A percentile compares a stretch with the other conserved stretches of the same genome.
Conservation (phyloP, 768 basidiomycete genomes). For the Nidula microcarpa region DNA sequence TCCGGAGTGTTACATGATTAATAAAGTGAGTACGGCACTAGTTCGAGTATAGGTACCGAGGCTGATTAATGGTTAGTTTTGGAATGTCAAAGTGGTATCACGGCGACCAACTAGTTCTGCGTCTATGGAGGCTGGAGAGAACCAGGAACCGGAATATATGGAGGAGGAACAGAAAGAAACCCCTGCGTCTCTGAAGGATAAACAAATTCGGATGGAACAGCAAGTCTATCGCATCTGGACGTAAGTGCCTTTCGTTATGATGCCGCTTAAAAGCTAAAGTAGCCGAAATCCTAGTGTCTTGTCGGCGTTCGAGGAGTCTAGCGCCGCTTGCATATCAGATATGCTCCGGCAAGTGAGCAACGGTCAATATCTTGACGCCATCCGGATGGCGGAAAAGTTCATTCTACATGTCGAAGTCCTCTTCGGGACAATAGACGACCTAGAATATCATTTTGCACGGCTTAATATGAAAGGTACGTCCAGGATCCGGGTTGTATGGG, state of each 20-base stretch:
- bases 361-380: constrained; percentile 93
- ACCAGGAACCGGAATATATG: constrained; percentile 50
- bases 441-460: constrained; percentile 82
- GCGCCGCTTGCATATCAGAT: constrained; percentile 97
- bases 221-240: constrained; percentile 99
- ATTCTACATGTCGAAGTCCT: constrained; percentile 97
- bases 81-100: constrained; percentile 94
- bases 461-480: constrained; percentile 80
- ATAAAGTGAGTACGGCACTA: constrained; percentile 61
- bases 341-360: constrained; percentile 98
- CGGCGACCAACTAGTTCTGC: constrained; percentile 64
- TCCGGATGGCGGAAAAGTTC: constrained; percentile 98
- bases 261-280: constrained; percentile 5
- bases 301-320: constrained; percentile 98
- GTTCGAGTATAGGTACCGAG: too few species aligned
- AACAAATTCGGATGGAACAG: constrained; percentile 92
- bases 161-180: constrained; percentile 84
- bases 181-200: constrained; percentile 76
- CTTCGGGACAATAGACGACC: constrained; percentile 95
- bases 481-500: background rate
- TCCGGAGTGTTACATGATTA: constrained; percentile 99
- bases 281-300: constrained; percentile 57
- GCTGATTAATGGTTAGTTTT: constrained; percentile 59
- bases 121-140: constrained; percentile 44
- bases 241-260: constrained; percentile 42